Conservation (phyloP, 2,329 filamentous ascomycete genomes). For the Aureobasidium mangrovei region DNA sequence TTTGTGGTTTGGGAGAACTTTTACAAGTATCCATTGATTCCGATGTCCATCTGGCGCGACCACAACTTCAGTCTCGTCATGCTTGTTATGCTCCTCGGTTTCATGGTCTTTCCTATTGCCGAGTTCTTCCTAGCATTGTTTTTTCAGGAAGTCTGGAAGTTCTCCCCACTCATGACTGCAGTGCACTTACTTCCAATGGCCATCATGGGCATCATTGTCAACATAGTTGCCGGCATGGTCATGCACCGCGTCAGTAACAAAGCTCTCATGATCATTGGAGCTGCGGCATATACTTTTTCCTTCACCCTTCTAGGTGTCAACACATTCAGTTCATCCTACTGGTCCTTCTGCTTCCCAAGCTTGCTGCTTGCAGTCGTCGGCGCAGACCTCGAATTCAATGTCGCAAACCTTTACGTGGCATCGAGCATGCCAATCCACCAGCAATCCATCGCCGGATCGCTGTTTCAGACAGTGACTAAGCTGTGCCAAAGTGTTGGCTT, state of each 20-base stretch:
- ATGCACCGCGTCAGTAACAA: constrained; percentile 58
- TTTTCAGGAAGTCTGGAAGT: constrained; percentile 48
- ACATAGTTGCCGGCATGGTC: constrained; percentile 52
- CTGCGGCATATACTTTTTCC: constrained; percentile 34
- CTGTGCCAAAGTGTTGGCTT: constrained; percentile 52
- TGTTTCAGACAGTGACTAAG: constrained; percentile 59
- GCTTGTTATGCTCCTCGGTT: constrained; percentile 48
- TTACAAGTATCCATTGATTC: constrained; percentile 36
- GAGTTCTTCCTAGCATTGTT: constrained; percentile 58
- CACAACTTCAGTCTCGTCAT: constrained; percentile 57
- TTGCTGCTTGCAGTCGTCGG: constrained; percentile 54
- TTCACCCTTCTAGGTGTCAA: constrained; percentile 52
- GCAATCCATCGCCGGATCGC: constrained; percentile 57
- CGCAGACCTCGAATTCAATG: constrained; percentile 62
- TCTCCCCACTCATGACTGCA: constrained; percentile 50
- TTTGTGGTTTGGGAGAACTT: constrained; percentile 58
- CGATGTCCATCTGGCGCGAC: constrained; percentile 53
- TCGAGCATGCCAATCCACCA: constrained; percentile 53
- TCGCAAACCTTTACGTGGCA: constrained; percentile 66
- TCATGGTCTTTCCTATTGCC: constrained; percentile 52
- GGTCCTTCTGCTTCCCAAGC: constrained; percentile 56
- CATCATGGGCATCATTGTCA: constrained; percentile 53
- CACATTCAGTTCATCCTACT: constrained; percentile 48
- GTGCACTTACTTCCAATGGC: constrained; percentile 58
- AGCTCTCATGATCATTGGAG: constrained; percentile 48